phyloP scores from a whole-genome alignment of 2,329 filamentous ascomycete genomes.

The Ascocoryne sarcoides region DNA sequence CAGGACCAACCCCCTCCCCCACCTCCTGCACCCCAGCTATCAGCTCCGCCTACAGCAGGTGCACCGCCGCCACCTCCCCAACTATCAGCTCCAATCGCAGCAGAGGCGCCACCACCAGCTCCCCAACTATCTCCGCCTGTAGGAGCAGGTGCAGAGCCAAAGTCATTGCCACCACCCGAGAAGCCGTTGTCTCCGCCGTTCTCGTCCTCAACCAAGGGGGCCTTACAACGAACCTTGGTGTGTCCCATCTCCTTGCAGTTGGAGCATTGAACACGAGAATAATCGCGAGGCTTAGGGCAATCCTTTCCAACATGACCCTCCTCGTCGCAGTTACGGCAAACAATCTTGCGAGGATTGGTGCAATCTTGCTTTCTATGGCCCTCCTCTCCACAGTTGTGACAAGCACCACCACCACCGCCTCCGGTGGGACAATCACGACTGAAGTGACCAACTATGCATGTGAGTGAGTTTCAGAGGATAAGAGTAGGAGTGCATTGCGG shows the following conservation, averaged over 20 bases:
- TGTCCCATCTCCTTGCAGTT: constrained; percentile 42
- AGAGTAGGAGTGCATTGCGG: too few species aligned
- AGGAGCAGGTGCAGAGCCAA: background rate
- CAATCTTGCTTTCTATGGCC: constrained; percentile 23
- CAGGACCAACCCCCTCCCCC: too few species aligned
- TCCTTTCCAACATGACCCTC: constrained; percentile 51
- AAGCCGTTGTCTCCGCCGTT: constrained; percentile 14
- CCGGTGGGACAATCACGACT: constrained; percentile 56
- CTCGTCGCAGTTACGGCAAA: constrained; percentile 55
- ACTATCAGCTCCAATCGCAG: constrained; percentile 1
- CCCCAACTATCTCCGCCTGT: background rate
- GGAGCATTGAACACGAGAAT: constrained; percentile 46
- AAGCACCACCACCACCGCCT: constrained; percentile 42
- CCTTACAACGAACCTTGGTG: constrained; percentile 32
- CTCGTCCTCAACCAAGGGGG: constrained; percentile 22
- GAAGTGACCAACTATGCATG: constrained; percentile 51
- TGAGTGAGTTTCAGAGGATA: too few species aligned
- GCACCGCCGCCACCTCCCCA: background rate
- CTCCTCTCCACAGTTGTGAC: constrained; percentile 30
- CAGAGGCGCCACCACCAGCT: constrained; percentile 1
- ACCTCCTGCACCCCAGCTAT: too few species aligned
- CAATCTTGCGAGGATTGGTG: constrained; percentile 23
- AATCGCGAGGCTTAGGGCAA: constrained; percentile 37
- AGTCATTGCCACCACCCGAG: constrained; percentile 10
- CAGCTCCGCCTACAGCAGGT: background rate